These are phyloP conservation scores for Tillandsia leiboldiana DNA, from an alignment of 176 grass and related monocot species.

Conservation along the genomic window DNA sequence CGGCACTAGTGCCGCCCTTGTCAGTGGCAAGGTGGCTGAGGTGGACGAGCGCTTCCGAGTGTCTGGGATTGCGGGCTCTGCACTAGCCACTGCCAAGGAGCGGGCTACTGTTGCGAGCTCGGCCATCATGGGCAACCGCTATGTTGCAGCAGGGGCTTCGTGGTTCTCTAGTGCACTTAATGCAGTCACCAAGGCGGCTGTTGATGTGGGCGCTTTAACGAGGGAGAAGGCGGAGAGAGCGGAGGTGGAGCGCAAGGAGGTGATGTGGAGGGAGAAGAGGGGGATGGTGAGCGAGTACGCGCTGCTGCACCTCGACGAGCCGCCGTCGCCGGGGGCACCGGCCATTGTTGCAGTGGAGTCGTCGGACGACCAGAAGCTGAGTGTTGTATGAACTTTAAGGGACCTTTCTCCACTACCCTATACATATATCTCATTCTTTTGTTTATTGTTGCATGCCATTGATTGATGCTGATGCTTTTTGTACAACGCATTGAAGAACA, in stretches of 20 bases:
- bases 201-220: conserved; percentile 63
- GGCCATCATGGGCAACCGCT: conserved; percentile 68
- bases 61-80: conserved; percentile 59
- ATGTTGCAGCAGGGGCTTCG: conserved; percentile 77
- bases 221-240: conserved; percentile 81
- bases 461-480: too few species aligned
- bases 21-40: conserved; percentile 72
- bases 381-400: conserved; percentile 32
- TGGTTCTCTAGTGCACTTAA: conserved; percentile 70
- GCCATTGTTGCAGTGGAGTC: conserved; percentile 65
- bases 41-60: conserved; percentile 80
- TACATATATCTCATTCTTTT: background rate
- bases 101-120: conserved; percentile 56
- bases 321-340: conserved; percentile 43
- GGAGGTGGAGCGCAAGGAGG: conserved; percentile 76
- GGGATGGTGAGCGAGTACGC: conserved; percentile 71
- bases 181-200: conserved; percentile 67
- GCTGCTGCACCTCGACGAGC: conserved; percentile 71
- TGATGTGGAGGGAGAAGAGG: conserved; percentile 63
- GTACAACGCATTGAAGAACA: too few species aligned
- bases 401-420: background rate
- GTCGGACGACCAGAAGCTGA: conserved; percentile 66
- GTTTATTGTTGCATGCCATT: background rate
- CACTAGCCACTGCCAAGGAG: conserved; percentile 72
- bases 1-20: conserved; percentile 51